Conservation (phyloP, 345 rosid species). For the Viola odorata region DNA sequence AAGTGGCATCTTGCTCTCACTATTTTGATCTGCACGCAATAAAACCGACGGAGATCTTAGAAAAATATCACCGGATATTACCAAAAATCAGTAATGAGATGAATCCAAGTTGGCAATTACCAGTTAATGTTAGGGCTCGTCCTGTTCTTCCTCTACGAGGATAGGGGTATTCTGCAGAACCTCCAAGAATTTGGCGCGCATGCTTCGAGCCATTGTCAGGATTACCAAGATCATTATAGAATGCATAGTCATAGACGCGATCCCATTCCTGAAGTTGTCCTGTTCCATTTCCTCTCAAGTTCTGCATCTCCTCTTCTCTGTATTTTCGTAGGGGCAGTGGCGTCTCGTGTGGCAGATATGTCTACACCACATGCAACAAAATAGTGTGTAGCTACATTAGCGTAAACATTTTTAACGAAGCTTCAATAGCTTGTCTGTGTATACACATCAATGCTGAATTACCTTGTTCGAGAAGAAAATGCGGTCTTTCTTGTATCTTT, state of each 20-base stretch:
- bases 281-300: conserved; percentile 35
- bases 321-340: conserved; percentile 31
- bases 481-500: conserved; percentile 25
- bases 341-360: conserved; percentile 35
- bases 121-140: conserved; percentile 28
- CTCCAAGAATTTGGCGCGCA: conserved; percentile 41
- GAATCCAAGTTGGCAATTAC: too few relatives aligned
- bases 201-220: conserved; percentile 30
- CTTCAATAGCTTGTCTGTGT: too few relatives aligned
- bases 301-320: conserved; percentile 35
- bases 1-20: conserved; percentile 28
- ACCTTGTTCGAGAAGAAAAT: conserved; percentile 44
- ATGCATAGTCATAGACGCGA: conserved; percentile 42
- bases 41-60: too few relatives aligned
- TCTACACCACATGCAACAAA: conserved; percentile 8
- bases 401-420: too few relatives aligned
- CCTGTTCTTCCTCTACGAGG: conserved; percentile 50
- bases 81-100: too few relatives aligned
- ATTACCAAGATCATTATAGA: conserved; percentile 40
- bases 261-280: conserved; percentile 40
- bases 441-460: too few relatives aligned
- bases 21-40: conserved; percentile 35
- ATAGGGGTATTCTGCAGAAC: conserved; percentile 36
- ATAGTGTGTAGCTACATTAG: not conserved
- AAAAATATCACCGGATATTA: too few relatives aligned